Percentiles rank a stretch among this genome's conserved stretches.
These are phyloP conservation scores for Sphaceloma murrayae DNA, from an alignment of 2,329 filamentous ascomycete genomes.

Conservation along the genomic window DNA sequence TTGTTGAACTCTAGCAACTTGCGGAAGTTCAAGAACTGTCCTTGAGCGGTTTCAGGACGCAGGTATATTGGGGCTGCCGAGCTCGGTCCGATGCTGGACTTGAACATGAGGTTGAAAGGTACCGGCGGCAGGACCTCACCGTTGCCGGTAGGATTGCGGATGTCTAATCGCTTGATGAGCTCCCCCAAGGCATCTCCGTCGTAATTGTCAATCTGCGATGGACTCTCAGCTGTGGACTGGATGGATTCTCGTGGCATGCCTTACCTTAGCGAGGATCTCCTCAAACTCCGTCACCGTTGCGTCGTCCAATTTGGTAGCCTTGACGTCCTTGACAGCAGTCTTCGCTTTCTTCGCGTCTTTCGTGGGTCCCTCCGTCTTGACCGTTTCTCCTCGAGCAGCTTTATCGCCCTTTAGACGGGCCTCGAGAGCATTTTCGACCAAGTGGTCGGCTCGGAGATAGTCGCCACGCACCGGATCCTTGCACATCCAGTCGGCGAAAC, in stretches of 20 bases:
- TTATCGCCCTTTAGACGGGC: too few species aligned
- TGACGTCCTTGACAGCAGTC: too few species aligned
- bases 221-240: constrained; percentile 84
- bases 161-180: constrained; percentile 82
- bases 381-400: too few species aligned
- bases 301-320: constrained; percentile 66
- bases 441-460: constrained; percentile 89
- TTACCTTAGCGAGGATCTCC: constrained; percentile 64
- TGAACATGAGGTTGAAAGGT: constrained; percentile 98
- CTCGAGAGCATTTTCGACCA: constrained; percentile 91
- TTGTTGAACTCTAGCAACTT: constrained; percentile 97
- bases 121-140: constrained; percentile 70
- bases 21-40: constrained; percentile 93
- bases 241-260: constrained; percentile 74
- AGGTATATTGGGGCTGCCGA: constrained; percentile 78
- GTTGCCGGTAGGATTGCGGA: constrained; percentile 76
- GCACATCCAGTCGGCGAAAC: constrained; percentile 97
- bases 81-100: constrained; percentile 86
- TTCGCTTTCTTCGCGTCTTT: too few species aligned
- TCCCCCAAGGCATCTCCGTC: constrained; percentile 73
- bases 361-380: too few species aligned
- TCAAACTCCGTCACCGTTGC: constrained; percentile 77
- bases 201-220: constrained; percentile 90
- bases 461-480: constrained; percentile 88
- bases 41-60: constrained; percentile 91